Percentiles rank a stretch among this genome's conserved stretches.
phyloP scores from a whole-genome alignment of 108 stramenopile genomes.

The Nitzschia palea region DNA sequence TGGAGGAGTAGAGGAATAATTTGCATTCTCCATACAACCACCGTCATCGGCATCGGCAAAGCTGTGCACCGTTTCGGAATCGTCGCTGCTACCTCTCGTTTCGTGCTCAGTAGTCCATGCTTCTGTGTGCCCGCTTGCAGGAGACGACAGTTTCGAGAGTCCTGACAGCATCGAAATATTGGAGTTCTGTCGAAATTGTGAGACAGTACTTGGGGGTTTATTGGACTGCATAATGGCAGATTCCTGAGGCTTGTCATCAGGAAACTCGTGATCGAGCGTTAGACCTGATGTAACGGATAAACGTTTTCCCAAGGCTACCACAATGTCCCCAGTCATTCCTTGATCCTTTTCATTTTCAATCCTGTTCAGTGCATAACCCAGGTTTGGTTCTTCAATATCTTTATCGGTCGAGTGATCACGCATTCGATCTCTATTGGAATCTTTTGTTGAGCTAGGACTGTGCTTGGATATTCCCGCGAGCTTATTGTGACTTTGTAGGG shows the following conservation, averaged over 20 bases:
- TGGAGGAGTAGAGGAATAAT: neutral
- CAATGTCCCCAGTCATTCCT: neutral
- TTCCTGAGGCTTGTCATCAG: too few relatives aligned
- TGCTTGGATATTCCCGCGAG: neutral
- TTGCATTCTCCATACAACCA: neutral
- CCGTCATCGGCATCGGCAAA: neutral
- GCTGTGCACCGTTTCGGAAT: neutral
- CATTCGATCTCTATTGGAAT: neutral
- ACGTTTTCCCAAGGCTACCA: constrained; percentile 11
- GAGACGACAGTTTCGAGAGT: neutral
- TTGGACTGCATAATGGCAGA: too few relatives aligned
- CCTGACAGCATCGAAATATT: constrained; percentile 2
- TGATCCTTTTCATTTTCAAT: constrained; percentile 1
- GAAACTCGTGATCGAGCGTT: neutral
- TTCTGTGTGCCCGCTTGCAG: neutral
- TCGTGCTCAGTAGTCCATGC: constrained; percentile 1
- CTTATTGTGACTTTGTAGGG: neutral
- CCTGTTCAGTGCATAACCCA: neutral
- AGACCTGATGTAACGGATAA: constrained; percentile 10
- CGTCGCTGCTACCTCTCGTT: neutral
- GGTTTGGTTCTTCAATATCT: neutral
- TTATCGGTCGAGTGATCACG: too few relatives aligned
- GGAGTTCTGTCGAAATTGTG: constrained; percentile 5
- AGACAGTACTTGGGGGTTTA: too few relatives aligned
- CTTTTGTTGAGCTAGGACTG: neutral